Base-by-base conservation (phyloP, 169 alveolate genomes). In the Babesia ovata region DNA sequence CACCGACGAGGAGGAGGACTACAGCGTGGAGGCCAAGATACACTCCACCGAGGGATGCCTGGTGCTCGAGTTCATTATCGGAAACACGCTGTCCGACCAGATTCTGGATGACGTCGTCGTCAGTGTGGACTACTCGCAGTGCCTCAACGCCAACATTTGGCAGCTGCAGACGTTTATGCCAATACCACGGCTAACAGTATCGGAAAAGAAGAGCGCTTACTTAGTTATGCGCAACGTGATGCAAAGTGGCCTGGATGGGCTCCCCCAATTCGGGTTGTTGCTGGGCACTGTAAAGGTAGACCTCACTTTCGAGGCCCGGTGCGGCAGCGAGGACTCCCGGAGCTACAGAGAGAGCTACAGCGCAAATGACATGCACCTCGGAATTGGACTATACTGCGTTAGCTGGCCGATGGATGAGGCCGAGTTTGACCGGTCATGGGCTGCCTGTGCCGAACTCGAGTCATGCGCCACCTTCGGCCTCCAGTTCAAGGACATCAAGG, bases 1-100 rank as follows among this genome's bases (percentile, higher is more conserved):
- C 52, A 92, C 96, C 48, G 96, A 92, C 53, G 93, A 88, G 63
- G 96, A 92, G 71, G 93, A 91, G 46, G 96, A 92, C 57, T 92
- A 92, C 61, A 81, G 89, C 36, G 96, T 92, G 21, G 62, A 70
- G 48, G 90, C 66, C 4, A 77, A 75, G 53, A 69, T 87, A 29
- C 90, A 78, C 57, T 84, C 86, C 45, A 75, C 81, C 84, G 78
- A 78, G 28, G 66, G 62, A 2, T 74, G 59, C 24, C 48, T 91
- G 39, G 87, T 87, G 33, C 53, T 91, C 21, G 95, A 86, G 69
- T 92, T 92, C 70, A 71, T 62, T n/a, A 83, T 92, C 44, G 92
- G 87, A 0, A 92, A 92, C 76, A 92, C 96, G 21, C 78, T 92
- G 26, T 79, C 74, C 33, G 77, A 70, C 61, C 87, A 83, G 19